Evolutionary conservation across 164 flowering plant genomes (phyloP).

Genomic region (Magnolia changhungtana): DNA sequence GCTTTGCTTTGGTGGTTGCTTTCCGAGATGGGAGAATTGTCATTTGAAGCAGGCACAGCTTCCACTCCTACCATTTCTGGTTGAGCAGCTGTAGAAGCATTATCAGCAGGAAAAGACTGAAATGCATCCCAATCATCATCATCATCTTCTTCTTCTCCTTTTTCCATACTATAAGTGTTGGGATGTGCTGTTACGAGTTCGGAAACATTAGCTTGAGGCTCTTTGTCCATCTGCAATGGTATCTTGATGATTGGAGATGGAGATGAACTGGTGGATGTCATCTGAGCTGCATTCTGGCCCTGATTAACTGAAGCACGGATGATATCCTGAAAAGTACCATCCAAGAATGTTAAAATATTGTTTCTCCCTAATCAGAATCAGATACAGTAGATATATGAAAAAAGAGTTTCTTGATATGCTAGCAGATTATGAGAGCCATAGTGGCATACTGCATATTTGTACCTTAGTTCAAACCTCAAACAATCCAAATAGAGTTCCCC

Average conservation of each 20-base stretch:
- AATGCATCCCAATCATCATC: slow-evolving; percentile 97
- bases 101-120: slow-evolving; percentile 79
- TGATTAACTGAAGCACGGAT: slow-evolving; percentile 74
- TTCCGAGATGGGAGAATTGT: slow-evolving; percentile 20
- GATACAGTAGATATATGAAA: not conserved
- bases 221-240: slow-evolving; percentile 42
- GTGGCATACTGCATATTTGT: not conserved
- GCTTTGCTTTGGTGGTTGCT: not conserved
- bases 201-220: slow-evolving; percentile 12
- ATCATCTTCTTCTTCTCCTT: no score
- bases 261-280: slow-evolving; percentile 25
- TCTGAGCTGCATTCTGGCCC: slow-evolving; percentile 38
- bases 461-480: not conserved
- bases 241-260: slow-evolving; percentile 49
- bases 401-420: not conserved
- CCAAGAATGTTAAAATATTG: not conserved
- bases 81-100: slow-evolving; percentile 16
- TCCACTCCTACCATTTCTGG: slow-evolving; percentile 14
- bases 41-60: slow-evolving; percentile 19
- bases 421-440: no score
- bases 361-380: not conserved
- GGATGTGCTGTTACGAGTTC: slow-evolving; percentile 11
- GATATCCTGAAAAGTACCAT: slow-evolving; percentile 48
- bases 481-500: not conserved
- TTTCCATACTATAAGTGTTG: slow-evolving; percentile 1